A percentile compares a stretch with the other conserved stretches of the same genome.
These are phyloP conservation scores for Pulveroboletus sp. DNA, from an alignment of 768 basidiomycete species.

Conservation along the genomic window DNA sequence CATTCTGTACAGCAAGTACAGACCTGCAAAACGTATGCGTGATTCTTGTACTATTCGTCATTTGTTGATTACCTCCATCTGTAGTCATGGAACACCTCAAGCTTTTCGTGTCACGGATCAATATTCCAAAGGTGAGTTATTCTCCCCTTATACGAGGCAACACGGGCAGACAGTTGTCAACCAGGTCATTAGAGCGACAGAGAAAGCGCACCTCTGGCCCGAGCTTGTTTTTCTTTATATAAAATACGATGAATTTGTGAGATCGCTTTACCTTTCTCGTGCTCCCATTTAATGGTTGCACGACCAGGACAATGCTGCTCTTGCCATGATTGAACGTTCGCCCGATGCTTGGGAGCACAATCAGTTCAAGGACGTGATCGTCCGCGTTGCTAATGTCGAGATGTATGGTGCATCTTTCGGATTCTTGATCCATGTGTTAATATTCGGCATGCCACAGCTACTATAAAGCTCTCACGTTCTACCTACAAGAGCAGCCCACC, in stretches of 20 bases:
- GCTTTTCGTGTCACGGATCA: slow-evolving; percentile 91
- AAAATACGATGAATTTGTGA: slow-evolving; percentile 92
- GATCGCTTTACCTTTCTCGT: slow-evolving; percentile 17
- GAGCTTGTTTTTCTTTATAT: slow-evolving; percentile 98
- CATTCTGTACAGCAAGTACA: slow-evolving; percentile 91
- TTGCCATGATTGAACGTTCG: slow-evolving; percentile 98
- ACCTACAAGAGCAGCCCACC: slow-evolving; percentile 89
- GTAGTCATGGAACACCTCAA: slow-evolving; percentile 98
- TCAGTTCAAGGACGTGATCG: slow-evolving; percentile 98
- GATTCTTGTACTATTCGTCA: background rate
- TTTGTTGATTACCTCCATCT: slow-evolving; percentile 6
- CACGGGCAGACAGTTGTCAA: background rate
- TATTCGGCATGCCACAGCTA: slow-evolving; percentile 46
- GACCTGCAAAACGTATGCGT: slow-evolving; percentile 79
- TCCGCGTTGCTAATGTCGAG: slow-evolving; percentile 95
- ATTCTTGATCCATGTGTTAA: slow-evolving; percentile 4
- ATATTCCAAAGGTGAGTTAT: slow-evolving; percentile 80
- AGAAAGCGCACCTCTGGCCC: slow-evolving; percentile 96
- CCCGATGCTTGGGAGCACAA: slow-evolving; percentile 99
- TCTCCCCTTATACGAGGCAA: background rate
- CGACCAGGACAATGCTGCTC: slow-evolving; percentile 84
- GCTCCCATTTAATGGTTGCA: slow-evolving; percentile 1
- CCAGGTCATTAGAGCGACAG: slow-evolving; percentile 88
- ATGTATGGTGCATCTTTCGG: slow-evolving; percentile 50
- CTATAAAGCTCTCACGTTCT: slow-evolving; percentile 93